Conservation (phyloP, 176 grass and related monocot genomes). For the Musa itinerans region DNA sequence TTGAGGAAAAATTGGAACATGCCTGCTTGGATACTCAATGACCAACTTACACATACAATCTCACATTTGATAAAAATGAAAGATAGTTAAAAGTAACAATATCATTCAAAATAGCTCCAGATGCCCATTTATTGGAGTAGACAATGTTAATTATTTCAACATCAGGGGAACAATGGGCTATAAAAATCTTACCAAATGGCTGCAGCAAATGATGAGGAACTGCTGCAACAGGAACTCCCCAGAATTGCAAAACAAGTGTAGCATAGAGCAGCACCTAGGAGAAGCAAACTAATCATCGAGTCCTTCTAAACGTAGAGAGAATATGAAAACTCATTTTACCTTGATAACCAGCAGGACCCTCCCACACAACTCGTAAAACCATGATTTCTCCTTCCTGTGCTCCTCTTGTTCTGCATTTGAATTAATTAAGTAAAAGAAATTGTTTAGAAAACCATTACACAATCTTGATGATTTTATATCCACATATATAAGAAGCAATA, state of each 20-base stretch:
- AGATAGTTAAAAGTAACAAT: too few relatives aligned
- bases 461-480: background rate
- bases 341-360: slow-evolving; percentile 45
- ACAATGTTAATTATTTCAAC: background rate
- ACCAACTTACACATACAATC: background rate
- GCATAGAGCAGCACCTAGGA: slow-evolving; percentile 57
- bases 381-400: slow-evolving; percentile 48
- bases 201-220: slow-evolving; percentile 80
- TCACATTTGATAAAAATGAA: background rate
- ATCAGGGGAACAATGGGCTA: background rate
- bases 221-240: slow-evolving; percentile 58
- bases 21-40: too few relatives aligned
- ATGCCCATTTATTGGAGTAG: background rate
- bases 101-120: too few relatives aligned
- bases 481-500: background rate
- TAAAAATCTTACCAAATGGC: slow-evolving; percentile 57
- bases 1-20: background rate
- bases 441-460: slow-evolving; percentile 6
- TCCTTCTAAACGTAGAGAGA: background rate
- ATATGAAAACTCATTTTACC: slow-evolving; percentile 26
- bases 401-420: slow-evolving; percentile 54
- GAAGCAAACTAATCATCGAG: slow-evolving; percentile 27
- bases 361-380: slow-evolving; percentile 43
- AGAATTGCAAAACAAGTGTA: slow-evolving; percentile 47
- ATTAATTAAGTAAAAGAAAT: background rate